phyloP scores from a whole-genome alignment of 1,284 basidiomycete genomes.

The Singerocomus inundabilis region DNA sequence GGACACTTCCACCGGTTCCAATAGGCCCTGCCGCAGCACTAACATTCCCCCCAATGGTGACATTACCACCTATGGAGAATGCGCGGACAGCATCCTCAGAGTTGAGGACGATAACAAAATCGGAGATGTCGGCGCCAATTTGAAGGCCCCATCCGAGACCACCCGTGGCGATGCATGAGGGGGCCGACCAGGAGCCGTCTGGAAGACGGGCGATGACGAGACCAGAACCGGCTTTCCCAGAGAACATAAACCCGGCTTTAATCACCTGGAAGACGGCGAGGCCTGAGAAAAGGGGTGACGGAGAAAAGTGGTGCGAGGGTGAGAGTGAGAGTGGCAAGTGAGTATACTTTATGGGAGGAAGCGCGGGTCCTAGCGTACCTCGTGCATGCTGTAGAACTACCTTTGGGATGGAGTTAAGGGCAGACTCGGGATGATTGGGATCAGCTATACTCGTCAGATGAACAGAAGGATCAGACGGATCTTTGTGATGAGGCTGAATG shows the following conservation, averaged over 20 bases:
- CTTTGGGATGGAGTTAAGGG: slow-evolving; percentile 94
- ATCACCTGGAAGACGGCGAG: slow-evolving; percentile 95
- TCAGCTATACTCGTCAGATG: slow-evolving; percentile 57
- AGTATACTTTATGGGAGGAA: background rate
- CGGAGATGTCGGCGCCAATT: slow-evolving; percentile 87
- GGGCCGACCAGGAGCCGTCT: slow-evolving; percentile 97
- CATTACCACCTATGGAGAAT: slow-evolving; percentile 93
- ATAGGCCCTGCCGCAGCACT: slow-evolving; percentile 89
- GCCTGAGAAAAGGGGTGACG: slow-evolving; percentile 44
- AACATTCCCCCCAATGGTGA: slow-evolving; percentile 91
- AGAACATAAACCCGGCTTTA: slow-evolving; percentile 95
- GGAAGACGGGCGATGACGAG: slow-evolving; percentile 92
- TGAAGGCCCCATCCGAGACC: slow-evolving; percentile 96
- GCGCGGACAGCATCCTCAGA: slow-evolving; percentile 94
- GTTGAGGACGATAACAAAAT: slow-evolving; percentile 94
- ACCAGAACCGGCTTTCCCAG: slow-evolving; percentile 93
- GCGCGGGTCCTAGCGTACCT: slow-evolving; percentile 47
- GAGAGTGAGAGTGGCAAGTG: background rate
- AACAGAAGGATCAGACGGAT: background rate
- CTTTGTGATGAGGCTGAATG: background rate
- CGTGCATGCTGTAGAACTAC: slow-evolving; percentile 87
- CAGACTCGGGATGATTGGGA: slow-evolving; percentile 84
- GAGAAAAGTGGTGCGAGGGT: no score
- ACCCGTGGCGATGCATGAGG: slow-evolving; percentile 96
- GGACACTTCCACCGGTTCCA: slow-evolving; percentile 91